A percentile compares a stretch with the other conserved stretches of the same genome.
Evolutionary conservation across 2,329 filamentous ascomycete species (phyloP).

Genomic region (Mycosphaerella sp.): DNA sequence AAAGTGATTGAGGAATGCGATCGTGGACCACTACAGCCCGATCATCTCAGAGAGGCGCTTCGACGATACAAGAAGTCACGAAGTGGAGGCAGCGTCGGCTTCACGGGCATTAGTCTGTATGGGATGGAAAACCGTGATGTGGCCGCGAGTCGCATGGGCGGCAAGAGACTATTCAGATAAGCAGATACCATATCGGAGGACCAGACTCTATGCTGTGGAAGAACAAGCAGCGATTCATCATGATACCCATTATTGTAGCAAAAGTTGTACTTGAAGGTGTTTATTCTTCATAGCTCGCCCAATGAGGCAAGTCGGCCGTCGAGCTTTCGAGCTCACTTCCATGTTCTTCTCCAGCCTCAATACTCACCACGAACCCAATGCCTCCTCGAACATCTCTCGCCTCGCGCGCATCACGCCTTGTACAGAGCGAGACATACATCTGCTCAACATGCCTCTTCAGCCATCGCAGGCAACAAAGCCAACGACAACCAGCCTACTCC

Average conservation of each 20-base stretch:
- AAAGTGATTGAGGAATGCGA: constrained; percentile 34
- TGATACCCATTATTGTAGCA: background rate
- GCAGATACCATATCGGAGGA: background rate
- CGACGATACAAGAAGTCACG: constrained; percentile 59
- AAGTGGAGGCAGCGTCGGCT: constrained; percentile 55
- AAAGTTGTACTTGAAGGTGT: too few relatives aligned
- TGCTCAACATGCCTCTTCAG: constrained; percentile 23
- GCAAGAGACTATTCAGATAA: constrained; percentile 42
- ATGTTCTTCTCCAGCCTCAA: background rate
- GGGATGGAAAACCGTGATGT: constrained; percentile 38
- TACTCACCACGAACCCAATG: constrained; percentile 7
- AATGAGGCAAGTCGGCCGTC: constrained; percentile 4
- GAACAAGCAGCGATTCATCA: background rate
- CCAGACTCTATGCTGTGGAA: background rate
- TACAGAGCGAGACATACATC: constrained; percentile 16
- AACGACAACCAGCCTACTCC: background rate
- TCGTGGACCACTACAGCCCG: constrained; percentile 59
- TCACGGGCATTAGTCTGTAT: constrained; percentile 46
- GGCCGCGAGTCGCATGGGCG: constrained; percentile 41
- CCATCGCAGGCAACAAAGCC: background rate
- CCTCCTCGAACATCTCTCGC: constrained; percentile 15
- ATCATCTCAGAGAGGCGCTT: constrained; percentile 68
- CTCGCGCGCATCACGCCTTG: constrained; percentile 5
- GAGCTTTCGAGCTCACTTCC: background rate
- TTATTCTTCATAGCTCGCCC: background rate